Conservation (phyloP, 2,329 filamentous ascomycete species). For the Trichoderma afroharzianum region DNA sequence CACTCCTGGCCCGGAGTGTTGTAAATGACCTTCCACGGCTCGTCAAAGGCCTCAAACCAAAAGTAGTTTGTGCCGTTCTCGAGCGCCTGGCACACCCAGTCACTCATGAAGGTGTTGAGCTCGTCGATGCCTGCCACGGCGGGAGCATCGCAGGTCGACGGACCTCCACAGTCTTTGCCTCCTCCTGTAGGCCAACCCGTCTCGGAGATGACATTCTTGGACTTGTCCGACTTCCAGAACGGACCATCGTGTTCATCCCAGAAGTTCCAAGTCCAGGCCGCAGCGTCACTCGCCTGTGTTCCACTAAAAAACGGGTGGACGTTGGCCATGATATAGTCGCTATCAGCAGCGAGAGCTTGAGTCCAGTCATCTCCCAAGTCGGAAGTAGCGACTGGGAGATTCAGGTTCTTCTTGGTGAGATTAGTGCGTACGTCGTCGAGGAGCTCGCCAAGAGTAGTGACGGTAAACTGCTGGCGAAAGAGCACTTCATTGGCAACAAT, state of each 20-base stretch:
- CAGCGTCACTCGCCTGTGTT: conserved; percentile 62
- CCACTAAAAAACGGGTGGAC: conserved; percentile 96
- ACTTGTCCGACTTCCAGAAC: conserved; percentile 59
- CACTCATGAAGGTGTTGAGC: conserved; percentile 81
- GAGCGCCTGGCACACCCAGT: conserved; percentile 79
- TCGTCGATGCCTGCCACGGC: conserved; percentile 75
- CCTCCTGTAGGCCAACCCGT: conserved; percentile 87
- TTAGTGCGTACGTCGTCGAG: conserved; percentile 69
- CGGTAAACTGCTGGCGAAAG: conserved; percentile 71
- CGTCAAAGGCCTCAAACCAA: conserved; percentile 96
- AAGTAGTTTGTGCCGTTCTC: conserved; percentile 87
- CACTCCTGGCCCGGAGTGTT: conserved; percentile 68
- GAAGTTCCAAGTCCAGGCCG: conserved; percentile 78
- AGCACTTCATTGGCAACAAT: conserved; percentile 80
- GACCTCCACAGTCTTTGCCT: conserved; percentile 69
- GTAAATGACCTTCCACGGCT: conserved; percentile 85
- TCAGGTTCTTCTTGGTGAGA: conserved; percentile 61
- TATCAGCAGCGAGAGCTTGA: conserved; percentile 59
- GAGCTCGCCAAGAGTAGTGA: conserved; percentile 58
- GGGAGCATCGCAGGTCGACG: conserved; percentile 57
- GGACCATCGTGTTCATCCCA: conserved; percentile 67
- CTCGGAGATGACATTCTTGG: conserved; percentile 79
- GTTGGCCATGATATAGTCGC: conserved; percentile 93
- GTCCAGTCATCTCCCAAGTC: conserved; percentile 91
- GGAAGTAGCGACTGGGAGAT: conserved; percentile 77